Evolutionary conservation across 345 rosid genomes (phyloP), one percentile per base, ranked within the genome.

Genomic region (Eucalyptus coolabah): DNA sequence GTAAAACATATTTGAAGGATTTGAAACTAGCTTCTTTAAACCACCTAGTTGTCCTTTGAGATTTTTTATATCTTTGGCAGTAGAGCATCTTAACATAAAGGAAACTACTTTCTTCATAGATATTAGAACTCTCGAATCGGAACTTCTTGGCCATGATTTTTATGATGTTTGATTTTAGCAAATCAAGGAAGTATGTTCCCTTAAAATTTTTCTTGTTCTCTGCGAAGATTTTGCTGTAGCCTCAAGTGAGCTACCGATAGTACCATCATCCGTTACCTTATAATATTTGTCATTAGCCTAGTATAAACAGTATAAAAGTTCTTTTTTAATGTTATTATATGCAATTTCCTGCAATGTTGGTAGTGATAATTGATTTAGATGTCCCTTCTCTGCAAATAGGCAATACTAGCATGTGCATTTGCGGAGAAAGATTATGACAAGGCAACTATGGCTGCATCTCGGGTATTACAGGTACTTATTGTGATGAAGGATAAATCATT

Each of bases 361-460:
- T n/a, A 65, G 21, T n/a, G 77, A n/a, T 65, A 15, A 65, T 65
- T 65, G 19, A 32, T n/a, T 11, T 21, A 32, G 15, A 12, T 42
- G 6, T 44, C 37, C 45, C 53, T 50, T 30, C 72, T 42, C 50
- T 49, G 5, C 2, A 30, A 91, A 15, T 50, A 96, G 99, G 99
- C 99, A 47, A 96, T 98, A 85, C 91, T 98, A 72, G 99, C 99
- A 37, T 85, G 95, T 93, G 94, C 99, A 37, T 97, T 96, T 91
- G 96, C 98, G 44, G 98, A 95, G 92, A 97, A 96, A 90, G 93
- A 98, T 88, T 94, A 95, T 86, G 91, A 91, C 89, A 97, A 94
- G 93, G 99, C 98, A 67, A 94, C 95, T 23, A 65, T 94, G 16
- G 92, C 95, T 19, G 95, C 98, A 32, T 87, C 96, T 56, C 94